These are phyloP conservation scores for Raphidocelis subcapitata DNA, from an alignment of 139 green algal species.

Conservation along the genomic window DNA sequence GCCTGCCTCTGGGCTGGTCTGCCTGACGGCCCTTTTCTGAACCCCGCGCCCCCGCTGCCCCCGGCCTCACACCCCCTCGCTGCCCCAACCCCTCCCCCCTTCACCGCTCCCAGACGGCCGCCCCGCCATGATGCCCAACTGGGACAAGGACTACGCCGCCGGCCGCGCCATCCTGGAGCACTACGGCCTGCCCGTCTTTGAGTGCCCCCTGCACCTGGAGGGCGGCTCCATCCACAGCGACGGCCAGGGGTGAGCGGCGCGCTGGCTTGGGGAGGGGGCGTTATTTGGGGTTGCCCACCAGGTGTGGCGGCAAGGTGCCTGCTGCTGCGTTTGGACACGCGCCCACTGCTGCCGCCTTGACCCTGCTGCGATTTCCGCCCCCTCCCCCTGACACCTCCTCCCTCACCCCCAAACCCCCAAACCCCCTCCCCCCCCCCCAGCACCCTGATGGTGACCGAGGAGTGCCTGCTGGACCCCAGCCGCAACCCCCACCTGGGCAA, in stretches of 20 bases:
- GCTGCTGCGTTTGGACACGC: neutral
- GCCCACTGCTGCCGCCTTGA: constrained; percentile 1
- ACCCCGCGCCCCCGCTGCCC: too few species aligned
- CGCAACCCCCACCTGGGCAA: constrained; percentile 68
- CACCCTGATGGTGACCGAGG: constrained; percentile 70
- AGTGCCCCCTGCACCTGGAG: constrained; percentile 56
- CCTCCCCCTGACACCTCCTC: neutral
- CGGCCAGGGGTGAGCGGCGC: constrained; percentile 42
- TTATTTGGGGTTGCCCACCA: too few species aligned
- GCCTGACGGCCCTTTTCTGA: too few species aligned
- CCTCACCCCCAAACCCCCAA: neutral
- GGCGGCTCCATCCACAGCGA: constrained; percentile 66
- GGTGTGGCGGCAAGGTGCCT: too few species aligned
- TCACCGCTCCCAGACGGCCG: neutral
- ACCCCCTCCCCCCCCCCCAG: constrained; percentile 17
- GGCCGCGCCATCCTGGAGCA: constrained; percentile 38
- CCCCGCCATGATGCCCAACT: constrained; percentile 59
- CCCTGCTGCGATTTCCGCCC: neutral
- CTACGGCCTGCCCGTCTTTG: constrained; percentile 42
- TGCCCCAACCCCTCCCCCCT: too few species aligned
- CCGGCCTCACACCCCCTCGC: too few species aligned
- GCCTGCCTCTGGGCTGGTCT: too few species aligned
- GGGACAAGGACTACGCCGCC: constrained; percentile 51
- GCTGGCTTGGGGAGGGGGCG: too few species aligned
- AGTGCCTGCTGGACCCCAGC: constrained; percentile 72